Base-by-base conservation (phyloP, 2,329 filamentous ascomycete genomes). In the Pestalotiopsis sp. region DNA sequence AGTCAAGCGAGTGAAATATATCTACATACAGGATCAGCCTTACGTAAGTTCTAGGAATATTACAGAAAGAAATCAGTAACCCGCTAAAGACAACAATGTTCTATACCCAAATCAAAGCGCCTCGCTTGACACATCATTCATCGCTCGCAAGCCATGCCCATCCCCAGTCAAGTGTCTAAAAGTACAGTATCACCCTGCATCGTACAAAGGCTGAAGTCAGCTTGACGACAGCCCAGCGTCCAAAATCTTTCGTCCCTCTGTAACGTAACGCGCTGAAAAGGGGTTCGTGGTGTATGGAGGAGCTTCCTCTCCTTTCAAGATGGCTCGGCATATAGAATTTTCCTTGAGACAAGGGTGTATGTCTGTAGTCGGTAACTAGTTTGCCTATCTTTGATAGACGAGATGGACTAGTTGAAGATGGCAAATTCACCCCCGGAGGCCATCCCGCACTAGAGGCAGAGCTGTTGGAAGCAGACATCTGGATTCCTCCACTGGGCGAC, bases 401-500 rank as follows among this genome's bases (percentile, higher is more conserved):
- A 31, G 27, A 31, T 31, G 27, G 27, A 31, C 27, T 31, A 31
- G 27, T 31, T 31, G 27, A 31, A 31, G 27, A 31, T 7, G 27
- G 27, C 27, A 31, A 7, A 31, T 31, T 31, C 39, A 45, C 17
- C 39, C 39, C 39, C 39, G 14, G 14, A 4, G 39, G n/a, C 17
- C 27, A 17, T 36, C 59, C 9, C 14, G 14, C 14, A 12, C 14
- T 61, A 61, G 14, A 61, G 36, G 36, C 59, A 61, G 13, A 61
- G 36, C 36, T 61, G 25, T 12, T 66, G 45, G 25, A 66, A 66
- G 64, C 64, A 66, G 11, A 66, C 31, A 36, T 66, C 49, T 11
- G 64, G 64, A 58, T 66, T 58, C 20, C 20, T 66, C 45, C 64
- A 56, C 45, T 66, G 45, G 27, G 36, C 52, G 7, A 56, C 64